Base-by-base conservation (phyloP, 78 protist species). In the slime mould (Dictyostelium discoideum) region DNA sequence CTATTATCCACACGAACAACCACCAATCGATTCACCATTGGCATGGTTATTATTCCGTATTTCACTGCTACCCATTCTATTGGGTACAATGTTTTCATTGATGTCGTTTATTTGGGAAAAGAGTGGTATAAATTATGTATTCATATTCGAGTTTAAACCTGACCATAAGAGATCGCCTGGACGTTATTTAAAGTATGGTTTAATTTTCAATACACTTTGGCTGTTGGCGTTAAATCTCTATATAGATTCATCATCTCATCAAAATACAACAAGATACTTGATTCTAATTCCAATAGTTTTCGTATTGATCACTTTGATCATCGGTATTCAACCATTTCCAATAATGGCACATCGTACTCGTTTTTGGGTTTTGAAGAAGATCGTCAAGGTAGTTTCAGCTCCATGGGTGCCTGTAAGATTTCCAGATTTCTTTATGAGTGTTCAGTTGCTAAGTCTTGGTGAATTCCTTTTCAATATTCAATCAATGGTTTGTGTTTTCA, bases 401-500 rank as follows among this genome's bases (percentile, higher is more conserved):
- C 95, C 95, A 46, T 90, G 44, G 44, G 95, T 90, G 24, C 95
- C 84, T 42, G 95, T 90, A 2, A 37, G 63, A 16, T 90, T 90
- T n/a, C 42, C 87, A 10, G 95, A 90, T 50, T 90, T 90, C 29
- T 90, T 90, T 78, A 90, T 90, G 95, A 48, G 78, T 72, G 77
- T 90, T 72, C 95, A 90, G 73, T 50, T 90, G 24, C 14, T 90
- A 14, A 82, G 79, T 37, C 40, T 90, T 5, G 87, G 84, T 20
- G 95, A 90, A 22, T 90, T 90, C 37, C 42, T 90, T 16, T 90
- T 90, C 74, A 90, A 90, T 39, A 90, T 90, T 42, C 95, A 90
- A 90, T 90, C 95, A 9, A 90, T 90, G 95, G 76, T 90, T 63
- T 90, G 95, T 82, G 46, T 90, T 16, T 90, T 90, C 65, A 90